Evolutionary conservation across 441 rosid genomes (phyloP).

Genomic region (Populus hybrid): DNA sequence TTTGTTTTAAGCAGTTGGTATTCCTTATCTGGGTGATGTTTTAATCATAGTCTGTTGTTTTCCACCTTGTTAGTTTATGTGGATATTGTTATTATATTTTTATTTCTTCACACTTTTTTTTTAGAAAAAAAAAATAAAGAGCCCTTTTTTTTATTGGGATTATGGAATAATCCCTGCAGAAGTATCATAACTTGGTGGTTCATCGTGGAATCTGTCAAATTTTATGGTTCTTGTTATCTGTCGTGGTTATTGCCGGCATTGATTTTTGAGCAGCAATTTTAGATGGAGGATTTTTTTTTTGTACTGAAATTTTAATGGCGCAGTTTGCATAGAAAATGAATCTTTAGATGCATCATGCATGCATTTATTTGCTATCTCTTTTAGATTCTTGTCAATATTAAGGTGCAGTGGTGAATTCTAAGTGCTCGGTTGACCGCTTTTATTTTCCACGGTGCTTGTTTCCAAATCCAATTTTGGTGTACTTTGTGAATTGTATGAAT

Average conservation of each 20-base stretch:
- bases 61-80: neutral
- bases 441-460: neutral
- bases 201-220: neutral
- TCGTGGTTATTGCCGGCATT: neutral
- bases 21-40: neutral
- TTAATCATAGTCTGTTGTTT: neutral
- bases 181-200: neutral
- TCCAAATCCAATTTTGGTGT: neutral
- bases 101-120: neutral
- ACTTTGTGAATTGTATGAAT: neutral
- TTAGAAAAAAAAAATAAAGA: too few relatives aligned
- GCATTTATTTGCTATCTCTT: neutral
- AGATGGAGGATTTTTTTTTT: neutral
- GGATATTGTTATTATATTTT: neutral
- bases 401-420: neutral
- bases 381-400: neutral
- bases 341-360: neutral
- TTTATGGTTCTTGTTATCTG: neutral
- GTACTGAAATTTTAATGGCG: neutral
- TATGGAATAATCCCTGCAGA: neutral
- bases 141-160: neutral
- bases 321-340: neutral
- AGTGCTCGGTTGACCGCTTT: neutral
- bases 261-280: neutral
- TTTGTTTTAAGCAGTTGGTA: neutral